Evolutionary conservation across 768 basidiomycete species (phyloP), one percentile per base, ranked within the genome.

Genomic region (Calocybe indica): DNA sequence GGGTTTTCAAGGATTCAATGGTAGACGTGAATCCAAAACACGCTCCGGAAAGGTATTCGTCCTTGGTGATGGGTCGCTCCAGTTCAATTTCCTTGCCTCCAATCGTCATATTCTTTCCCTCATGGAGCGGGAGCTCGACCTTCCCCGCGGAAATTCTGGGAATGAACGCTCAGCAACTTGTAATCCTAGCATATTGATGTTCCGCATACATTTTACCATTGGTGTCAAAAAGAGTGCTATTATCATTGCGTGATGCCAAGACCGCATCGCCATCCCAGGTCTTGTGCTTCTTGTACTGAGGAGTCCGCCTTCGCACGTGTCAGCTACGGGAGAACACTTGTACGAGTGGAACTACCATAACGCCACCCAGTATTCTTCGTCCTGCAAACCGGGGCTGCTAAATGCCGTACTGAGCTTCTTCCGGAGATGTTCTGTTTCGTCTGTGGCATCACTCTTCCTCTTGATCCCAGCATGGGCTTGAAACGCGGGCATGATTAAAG

Each of bases 221-320:
- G 6, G 69, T 60, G 54, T 85, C 80, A 49, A 79, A 79, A 28
- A 88, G 62, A 3, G 67, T 74, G 41, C 74, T 76, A 56, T 68
- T 76, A 6, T 55, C 61, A 6, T 62, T 65, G 48, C 57, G 72
- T 12, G 80, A 68, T 7, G 79, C 77, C 5, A 88, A 70, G n/a
- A 85, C 72, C 34, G 74, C 83, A 56, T 85, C 88, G 34, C 87
- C 90, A 45, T 93, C 90, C 92, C 92, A 94, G 0, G 86, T 91
- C 62, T 92, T 91, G 58, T 92, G 83, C 64, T 93, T 93, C 68
- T 80, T 88, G 35, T 72, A 69, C 62, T 90, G 86, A 38, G 74
- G 82, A 39, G 68, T 75, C 49, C 86, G 68, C 86, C 85, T 87
- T 33, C 29, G 28, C 6, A 28, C 40, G 22, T 28, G 15, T 7